Evolutionary conservation across 768 basidiomycete species (phyloP).

Genomic region (Lactifluus echinatus): DNA sequence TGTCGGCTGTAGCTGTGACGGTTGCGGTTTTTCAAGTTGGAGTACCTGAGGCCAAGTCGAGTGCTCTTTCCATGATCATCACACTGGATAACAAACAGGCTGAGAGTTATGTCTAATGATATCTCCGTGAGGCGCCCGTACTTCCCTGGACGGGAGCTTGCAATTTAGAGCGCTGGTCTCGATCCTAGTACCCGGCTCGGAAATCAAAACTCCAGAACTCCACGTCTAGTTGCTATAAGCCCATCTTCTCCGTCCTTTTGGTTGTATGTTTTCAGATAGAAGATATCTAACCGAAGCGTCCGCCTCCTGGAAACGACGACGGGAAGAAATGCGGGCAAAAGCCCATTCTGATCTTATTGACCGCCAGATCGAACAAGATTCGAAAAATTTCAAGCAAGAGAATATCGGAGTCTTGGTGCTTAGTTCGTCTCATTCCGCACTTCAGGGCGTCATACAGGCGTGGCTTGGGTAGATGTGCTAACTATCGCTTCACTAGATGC

Average conservation of each 20-base stretch:
- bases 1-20: too few relatives aligned
- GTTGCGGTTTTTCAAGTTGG: too few relatives aligned
- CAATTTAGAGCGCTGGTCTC: too few relatives aligned
- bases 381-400: slow-evolving; percentile 64
- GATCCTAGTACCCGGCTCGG: too few relatives aligned
- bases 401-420: slow-evolving; percentile 80
- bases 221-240: neutral
- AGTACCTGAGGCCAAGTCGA: too few relatives aligned
- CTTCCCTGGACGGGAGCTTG: too few relatives aligned
- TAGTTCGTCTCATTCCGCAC: slow-evolving; percentile 41
- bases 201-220: too few relatives aligned
- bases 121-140: too few relatives aligned
- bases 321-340: slow-evolving; percentile 24
- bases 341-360: slow-evolving; percentile 68
- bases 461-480: neutral
- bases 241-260: neutral
- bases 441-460: neutral
- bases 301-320: neutral
- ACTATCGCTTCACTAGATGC: slow-evolving; percentile 1
- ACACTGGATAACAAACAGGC: too few relatives aligned
- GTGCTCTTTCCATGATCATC: too few relatives aligned
- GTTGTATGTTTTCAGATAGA: neutral
- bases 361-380: slow-evolving; percentile 76
- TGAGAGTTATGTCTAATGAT: too few relatives aligned
- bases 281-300: neutral